Conservation (phyloP, 2,329 filamentous ascomycete species). For the Hypomyces rosellus region DNA sequence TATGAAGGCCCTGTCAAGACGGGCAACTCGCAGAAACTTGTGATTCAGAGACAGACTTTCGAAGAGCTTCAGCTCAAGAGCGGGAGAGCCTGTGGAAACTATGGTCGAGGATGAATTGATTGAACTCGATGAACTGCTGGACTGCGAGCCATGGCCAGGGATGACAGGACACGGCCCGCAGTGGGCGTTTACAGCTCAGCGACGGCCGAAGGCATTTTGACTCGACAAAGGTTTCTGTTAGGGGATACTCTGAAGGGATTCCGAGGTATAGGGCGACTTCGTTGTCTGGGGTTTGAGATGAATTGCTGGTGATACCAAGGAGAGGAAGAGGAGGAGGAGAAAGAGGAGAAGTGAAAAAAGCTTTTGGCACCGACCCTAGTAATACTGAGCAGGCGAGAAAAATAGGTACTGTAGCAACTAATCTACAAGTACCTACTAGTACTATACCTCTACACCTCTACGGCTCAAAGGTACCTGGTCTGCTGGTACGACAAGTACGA, state of each 20-base stretch:
- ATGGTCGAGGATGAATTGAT: constrained; percentile 50
- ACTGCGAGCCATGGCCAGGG: constrained; percentile 60
- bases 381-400: constrained; percentile 16
- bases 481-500: too few species aligned
- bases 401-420: constrained; percentile 11
- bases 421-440: too few species aligned
- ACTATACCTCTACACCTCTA: too few species aligned
- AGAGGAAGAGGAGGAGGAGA: constrained; percentile 21
- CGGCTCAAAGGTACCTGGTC: too few species aligned
- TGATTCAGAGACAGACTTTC: constrained; percentile 35
- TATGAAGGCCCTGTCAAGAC: constrained; percentile 21
- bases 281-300: constrained; percentile 48
- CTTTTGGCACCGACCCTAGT: not conserved
- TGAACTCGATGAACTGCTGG: constrained; percentile 77
- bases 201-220: constrained; percentile 66
- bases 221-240: constrained; percentile 60
- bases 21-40: constrained; percentile 25
- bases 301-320: constrained; percentile 27
- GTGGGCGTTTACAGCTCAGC: constrained; percentile 89
- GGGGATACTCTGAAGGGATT: constrained; percentile 28
- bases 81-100: constrained; percentile 56
- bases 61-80: constrained; percentile 33
- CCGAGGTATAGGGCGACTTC: constrained; percentile 47
- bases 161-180: constrained; percentile 53
- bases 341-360: constrained; percentile 6